Base-by-base conservation (phyloP, 345 rosid species). In the Lepidium aucheri region DNA sequence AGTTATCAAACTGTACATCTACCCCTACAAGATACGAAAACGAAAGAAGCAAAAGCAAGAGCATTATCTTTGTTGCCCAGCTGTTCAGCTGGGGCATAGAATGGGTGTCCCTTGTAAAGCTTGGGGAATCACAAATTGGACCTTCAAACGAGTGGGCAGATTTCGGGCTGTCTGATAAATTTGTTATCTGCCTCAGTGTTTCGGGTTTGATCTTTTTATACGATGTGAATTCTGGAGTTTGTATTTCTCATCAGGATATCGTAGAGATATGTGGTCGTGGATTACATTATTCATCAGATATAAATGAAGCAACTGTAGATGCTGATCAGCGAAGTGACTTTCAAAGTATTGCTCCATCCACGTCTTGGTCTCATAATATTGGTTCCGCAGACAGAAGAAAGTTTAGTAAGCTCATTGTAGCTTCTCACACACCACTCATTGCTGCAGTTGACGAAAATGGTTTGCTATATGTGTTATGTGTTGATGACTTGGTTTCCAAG, bases 361-460 rank as follows among this genome's bases (percentile, higher is more conserved):
- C 65, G 72, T 41, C 80, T 46, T 41, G 58, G 60, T 63, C 61
- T 73, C 64, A 35, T 35, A 30, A 16, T 76, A 75, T 61, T 60
- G 57, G 41, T 63, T 63, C 53, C 47, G 51, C 42, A 58, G 51
- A 67, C 62, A 77, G 73, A 83, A 81, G 82, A 75, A 83, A 63
- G 68, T 94, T 94, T 84, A 86, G 74, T 75, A 90, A 78, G 82
- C 76, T 94, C 70, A 74, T 90, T 57, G 69, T 67, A 75, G 85
- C 93, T 49, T 85, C 88, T 58, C 68, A 83, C 71, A 82, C 90
- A 63, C 78, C 97, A 63, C 84, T 83, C 55, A 45, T 94, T 67
- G 90, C 95, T 38, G 95, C 85, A 34, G 83, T 88, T 78, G 99
- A 94, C 76, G 85, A 86, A 72, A 72, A 63, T 72, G 92, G 92